Percentiles rank a stretch among this genome's conserved stretches.
Evolutionary conservation across 345 rosid species (phyloP).

Genomic region (Trapa incisa): DNA sequence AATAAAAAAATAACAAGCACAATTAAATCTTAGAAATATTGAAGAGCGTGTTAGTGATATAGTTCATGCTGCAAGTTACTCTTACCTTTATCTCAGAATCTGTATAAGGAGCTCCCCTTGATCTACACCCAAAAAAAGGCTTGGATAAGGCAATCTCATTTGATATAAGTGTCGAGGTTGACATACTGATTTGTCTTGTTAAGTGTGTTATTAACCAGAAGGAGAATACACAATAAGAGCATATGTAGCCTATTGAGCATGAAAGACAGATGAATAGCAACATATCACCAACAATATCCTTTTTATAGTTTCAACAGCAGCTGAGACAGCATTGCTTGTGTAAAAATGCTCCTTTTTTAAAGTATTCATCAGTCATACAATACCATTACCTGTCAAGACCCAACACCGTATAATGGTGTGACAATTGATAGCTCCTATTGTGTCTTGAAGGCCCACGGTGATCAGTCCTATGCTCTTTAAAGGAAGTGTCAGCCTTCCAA

Average conservation of each 20-base stretch:
- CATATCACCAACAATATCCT: background rate
- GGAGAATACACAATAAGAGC: background rate
- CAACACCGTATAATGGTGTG: conserved; percentile 80
- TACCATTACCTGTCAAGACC: conserved; percentile 76
- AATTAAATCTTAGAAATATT: background rate
- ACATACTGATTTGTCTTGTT: background rate
- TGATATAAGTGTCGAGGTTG: background rate
- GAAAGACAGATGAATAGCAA: background rate
- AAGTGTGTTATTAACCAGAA: background rate
- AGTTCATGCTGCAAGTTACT: background rate
- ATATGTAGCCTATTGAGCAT: background rate
- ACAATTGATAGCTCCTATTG: conserved; percentile 44
- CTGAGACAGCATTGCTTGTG: background rate
- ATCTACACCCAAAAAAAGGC: conserved; percentile 27
- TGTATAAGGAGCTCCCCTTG: conserved; percentile 55
- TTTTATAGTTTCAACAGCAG: background rate
- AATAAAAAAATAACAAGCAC: background rate
- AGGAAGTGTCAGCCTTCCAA: conserved; percentile 71
- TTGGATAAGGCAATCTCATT: background rate
- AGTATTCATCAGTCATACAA: too few relatives aligned
- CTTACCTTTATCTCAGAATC: conserved; percentile 93
- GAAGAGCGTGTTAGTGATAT: background rate
- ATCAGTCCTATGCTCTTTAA: conserved; percentile 48
- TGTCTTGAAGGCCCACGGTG: conserved; percentile 49
- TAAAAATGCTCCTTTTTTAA: background rate